Evolutionary conservation across 2,329 filamentous ascomycete genomes (phyloP), one percentile per base, ranked within the genome.

Genomic region (Alternaria conjuncta): DNA sequence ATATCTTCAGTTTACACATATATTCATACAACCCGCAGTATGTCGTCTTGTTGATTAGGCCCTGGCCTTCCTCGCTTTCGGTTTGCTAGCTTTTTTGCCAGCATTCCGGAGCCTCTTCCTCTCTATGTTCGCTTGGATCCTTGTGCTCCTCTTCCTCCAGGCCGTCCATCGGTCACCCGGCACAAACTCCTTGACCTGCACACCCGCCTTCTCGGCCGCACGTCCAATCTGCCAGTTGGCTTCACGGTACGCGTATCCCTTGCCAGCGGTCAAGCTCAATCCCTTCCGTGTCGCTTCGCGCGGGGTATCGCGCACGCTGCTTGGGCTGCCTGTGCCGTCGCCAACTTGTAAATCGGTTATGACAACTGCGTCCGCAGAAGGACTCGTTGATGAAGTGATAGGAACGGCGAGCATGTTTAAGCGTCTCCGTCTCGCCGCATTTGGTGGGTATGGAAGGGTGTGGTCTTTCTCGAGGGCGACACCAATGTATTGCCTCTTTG

Each of bases 401-500:
- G 62, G 62, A 20, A 86, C 83, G 28, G 85, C 87, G 6, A 90
- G 84, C 87, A 96, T 91, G 72, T 91, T 92, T 64, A 99, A 85
- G 56, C 89, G 87, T 70, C 96, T 87, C 74, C 90, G 88, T 60
- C 92, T 88, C 66, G 91, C 88, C 5, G 91, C 90, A 77, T 95
- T 91, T 25, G 81, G 82, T 1, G 92, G 90, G 75, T 92, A 89
- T 0, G 96, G 96, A 2, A 99, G 88, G 30, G 85, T 88, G 74
- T 96, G 92, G 15, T 89, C 85, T 77, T 93, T 93, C 78, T 94
- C 87, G 80, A 97, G 94, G 32, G 92, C 92, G 20, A 99, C 91
- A 65, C 96, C 96, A 75, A 99, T 99, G 85, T 94, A 99, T 80
- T 97, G 93, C 64, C 94, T 88, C 71, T 93, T 92, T 1, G 94